phyloP scores from a whole-genome alignment of 768 basidiomycete species.

The Aureoboletus auriporus region DNA sequence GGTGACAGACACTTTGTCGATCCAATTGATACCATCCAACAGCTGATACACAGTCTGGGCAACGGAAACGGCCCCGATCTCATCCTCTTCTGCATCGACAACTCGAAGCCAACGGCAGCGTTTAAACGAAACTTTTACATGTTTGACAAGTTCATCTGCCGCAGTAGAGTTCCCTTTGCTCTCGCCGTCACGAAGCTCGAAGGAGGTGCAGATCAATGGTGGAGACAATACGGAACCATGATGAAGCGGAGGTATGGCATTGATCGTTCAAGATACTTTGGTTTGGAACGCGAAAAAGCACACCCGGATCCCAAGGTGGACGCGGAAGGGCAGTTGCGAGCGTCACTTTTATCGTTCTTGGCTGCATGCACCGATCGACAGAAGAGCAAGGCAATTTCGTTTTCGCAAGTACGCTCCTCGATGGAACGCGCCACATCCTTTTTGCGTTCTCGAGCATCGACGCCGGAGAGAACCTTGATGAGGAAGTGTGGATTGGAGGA shows the following conservation, averaged over 20 bases:
- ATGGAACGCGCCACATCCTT: constrained; percentile 7
- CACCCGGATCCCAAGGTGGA: constrained; percentile 13
- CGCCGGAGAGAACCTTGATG: constrained; percentile 11
- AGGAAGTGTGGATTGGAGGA: constrained; percentile 19
- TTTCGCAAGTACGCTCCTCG: constrained; percentile 6
- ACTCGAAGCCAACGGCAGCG: constrained; percentile 21
- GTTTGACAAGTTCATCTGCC: constrained; percentile 26
- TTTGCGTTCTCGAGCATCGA: constrained; percentile 8
- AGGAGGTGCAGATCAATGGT: constrained; percentile 33
- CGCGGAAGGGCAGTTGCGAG: constrained; percentile 24
- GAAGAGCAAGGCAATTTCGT: background rate
- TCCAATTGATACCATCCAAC: constrained; percentile 22
- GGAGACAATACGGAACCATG: constrained; percentile 21
- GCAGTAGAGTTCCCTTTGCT: constrained; percentile 24
- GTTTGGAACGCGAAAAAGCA: constrained; percentile 29
- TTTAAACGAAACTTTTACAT: constrained; percentile 24
- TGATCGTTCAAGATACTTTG: constrained; percentile 26
- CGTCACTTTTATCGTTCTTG: constrained; percentile 20
- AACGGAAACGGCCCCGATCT: constrained; percentile 26
- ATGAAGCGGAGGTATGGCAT: constrained; percentile 12
- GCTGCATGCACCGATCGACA: constrained; percentile 10
- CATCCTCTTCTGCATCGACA: constrained; percentile 30
- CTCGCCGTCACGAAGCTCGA: constrained; percentile 30
- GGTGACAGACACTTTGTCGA: constrained; percentile 14
- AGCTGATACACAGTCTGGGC: constrained; percentile 30